These are phyloP conservation scores for Vitis rupestris DNA, from an alignment of 164 flowering plant genomes.

Conservation along the genomic window DNA sequence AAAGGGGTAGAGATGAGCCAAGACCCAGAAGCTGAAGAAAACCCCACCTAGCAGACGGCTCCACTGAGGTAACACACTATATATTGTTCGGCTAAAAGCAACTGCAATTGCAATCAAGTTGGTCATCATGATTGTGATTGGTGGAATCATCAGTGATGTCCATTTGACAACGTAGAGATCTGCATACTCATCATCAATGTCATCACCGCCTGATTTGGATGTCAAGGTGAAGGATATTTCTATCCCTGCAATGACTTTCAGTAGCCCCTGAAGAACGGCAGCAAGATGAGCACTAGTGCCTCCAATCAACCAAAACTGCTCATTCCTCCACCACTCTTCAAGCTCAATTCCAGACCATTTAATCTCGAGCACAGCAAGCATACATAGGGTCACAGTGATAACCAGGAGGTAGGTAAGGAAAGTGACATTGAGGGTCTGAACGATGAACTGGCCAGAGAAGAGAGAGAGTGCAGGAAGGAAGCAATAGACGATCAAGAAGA, in stretches of 20 bases:
- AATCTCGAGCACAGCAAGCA: conserved; percentile 64
- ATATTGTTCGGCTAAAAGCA: conserved; percentile 54
- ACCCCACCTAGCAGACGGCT: conserved; percentile 57
- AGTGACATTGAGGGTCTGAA: conserved; percentile 53
- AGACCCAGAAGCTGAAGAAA: conserved; percentile 75
- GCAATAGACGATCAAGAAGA: conserved; percentile 69
- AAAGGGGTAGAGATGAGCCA: conserved; percentile 71
- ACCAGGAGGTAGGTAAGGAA: conserved; percentile 50
- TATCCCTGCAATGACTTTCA: conserved; percentile 64
- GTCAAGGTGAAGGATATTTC: conserved; percentile 71
- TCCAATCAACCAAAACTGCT: conserved; percentile 72
- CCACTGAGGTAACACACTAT: conserved; percentile 62
- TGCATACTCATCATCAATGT: conserved; percentile 57
- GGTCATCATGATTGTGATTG: conserved; percentile 57
- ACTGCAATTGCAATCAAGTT: conserved; percentile 63
- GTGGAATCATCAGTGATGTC: conserved; percentile 71
- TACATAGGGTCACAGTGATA: conserved; percentile 46
- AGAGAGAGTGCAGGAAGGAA: conserved; percentile 74
- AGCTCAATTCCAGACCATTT: conserved; percentile 67
- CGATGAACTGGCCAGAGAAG: conserved; percentile 78
- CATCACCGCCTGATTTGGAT: conserved; percentile 62
- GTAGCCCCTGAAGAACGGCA: conserved; percentile 69
- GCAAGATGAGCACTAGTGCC: conserved; percentile 72
- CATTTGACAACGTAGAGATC: conserved; percentile 67
- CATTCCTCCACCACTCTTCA: conserved; percentile 74